Conservation (phyloP, 2,329 filamentous ascomycete genomes). For the Thielaviopsis cerberus region DNA sequence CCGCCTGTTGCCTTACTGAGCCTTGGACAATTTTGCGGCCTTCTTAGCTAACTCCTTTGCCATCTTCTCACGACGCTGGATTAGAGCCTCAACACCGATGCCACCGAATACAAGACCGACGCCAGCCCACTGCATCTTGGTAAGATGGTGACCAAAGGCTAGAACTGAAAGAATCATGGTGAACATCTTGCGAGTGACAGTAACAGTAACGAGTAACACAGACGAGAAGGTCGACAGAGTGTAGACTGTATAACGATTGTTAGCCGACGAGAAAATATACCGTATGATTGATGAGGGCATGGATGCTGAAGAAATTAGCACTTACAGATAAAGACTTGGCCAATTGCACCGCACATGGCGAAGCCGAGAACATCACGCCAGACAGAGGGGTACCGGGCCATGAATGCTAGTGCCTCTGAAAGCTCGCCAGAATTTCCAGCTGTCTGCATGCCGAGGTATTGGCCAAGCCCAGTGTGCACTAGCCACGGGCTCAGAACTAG, state of each 20-base stretch:
- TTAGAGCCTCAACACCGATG: slow-evolving; percentile 73
- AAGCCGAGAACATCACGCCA: slow-evolving; percentile 82
- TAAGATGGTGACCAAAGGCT: slow-evolving; percentile 78
- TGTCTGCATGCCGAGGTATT: slow-evolving; percentile 48
- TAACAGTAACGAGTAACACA: slow-evolving; percentile 83
- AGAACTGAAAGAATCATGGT: slow-evolving; percentile 95
- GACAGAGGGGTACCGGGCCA: slow-evolving; percentile 60
- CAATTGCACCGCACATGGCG: slow-evolving; percentile 72
- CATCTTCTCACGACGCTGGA: slow-evolving; percentile 66
- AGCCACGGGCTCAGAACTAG: slow-evolving; percentile 64
- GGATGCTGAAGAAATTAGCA: slow-evolving; percentile 11
- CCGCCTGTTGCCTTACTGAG: slow-evolving; percentile 17
- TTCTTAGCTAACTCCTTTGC: slow-evolving; percentile 52
- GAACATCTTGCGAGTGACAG: slow-evolving; percentile 95
- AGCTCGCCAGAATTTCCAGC: slow-evolving; percentile 57
- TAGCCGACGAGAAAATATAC: no score
- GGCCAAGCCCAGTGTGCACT: slow-evolving; percentile 44
- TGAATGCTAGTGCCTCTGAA: slow-evolving; percentile 58
- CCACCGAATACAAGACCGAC: slow-evolving; percentile 87
- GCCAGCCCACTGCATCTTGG: slow-evolving; percentile 80
- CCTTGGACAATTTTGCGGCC: slow-evolving; percentile 15
- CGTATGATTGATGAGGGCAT: background rate
- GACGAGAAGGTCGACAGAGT: slow-evolving; percentile 84
- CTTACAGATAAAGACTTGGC: slow-evolving; percentile 86
- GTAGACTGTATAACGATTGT: slow-evolving; percentile 39